Evolutionary conservation across 371 early-diverging fungal genomes (phyloP).

Genomic region (Smittium mucronatum): DNA sequence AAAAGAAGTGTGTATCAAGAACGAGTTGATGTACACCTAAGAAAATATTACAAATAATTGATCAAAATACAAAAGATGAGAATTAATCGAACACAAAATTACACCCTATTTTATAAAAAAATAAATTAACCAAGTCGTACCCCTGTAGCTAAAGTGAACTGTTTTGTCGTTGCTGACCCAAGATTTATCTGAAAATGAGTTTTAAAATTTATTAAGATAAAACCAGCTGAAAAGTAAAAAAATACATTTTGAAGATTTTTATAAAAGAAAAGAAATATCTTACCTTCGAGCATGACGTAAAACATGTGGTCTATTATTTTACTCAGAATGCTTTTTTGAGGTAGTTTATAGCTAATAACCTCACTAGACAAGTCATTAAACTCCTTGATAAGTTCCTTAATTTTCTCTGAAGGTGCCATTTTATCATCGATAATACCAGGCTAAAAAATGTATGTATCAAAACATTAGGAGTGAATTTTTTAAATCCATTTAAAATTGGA

Average conservation of each 20-base stretch:
- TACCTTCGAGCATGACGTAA: constrained; percentile 23
- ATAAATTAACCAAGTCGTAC: background rate
- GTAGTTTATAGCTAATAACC: constrained; percentile 27
- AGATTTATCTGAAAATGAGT: constrained; percentile 18
- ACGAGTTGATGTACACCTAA: constrained; percentile 50
- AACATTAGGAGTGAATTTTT: too few species aligned
- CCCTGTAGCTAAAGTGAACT: constrained; percentile 37
- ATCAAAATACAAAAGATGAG: too few species aligned
- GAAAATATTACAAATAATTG: too few species aligned
- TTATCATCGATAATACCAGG: constrained; percentile 18
- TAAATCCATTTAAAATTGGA: too few species aligned
- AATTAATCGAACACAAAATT: too few species aligned
- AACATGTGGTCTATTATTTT: constrained; percentile 32
- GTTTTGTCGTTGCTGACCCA: constrained; percentile 28
- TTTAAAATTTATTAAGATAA: too few species aligned
- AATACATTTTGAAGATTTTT: too few species aligned
- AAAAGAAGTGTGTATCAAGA: constrained; percentile 51
- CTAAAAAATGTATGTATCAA: too few species aligned
- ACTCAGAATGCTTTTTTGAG: constrained; percentile 21
- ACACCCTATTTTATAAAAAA: background rate
- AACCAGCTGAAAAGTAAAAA: too few species aligned
- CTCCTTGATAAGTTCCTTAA: constrained; percentile 20
- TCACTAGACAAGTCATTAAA: constrained; percentile 22
- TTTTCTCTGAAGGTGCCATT: constrained; percentile 24
- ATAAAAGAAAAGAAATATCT: too few species aligned